phyloP scores from a whole-genome alignment of 257 asterid species.

The Verbascum thapsus region DNA sequence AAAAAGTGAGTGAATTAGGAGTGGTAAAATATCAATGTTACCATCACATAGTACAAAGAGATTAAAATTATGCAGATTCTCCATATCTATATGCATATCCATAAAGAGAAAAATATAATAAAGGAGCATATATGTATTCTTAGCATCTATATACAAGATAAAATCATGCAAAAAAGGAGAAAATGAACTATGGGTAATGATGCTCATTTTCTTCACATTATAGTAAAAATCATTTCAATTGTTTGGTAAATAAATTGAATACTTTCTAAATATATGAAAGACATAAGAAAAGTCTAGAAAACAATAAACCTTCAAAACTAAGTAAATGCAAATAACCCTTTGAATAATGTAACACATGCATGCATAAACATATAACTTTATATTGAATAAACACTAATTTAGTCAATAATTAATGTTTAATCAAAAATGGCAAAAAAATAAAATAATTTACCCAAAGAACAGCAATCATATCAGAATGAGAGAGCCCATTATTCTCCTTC shows the following conservation, averaged over 20 bases:
- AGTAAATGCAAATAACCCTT: slow-evolving; percentile 29
- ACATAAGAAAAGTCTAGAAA: neutral
- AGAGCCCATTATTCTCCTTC: slow-evolving; percentile 54
- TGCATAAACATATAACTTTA: neutral
- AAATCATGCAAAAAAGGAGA: slow-evolving; percentile 7
- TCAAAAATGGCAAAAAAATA: neutral
- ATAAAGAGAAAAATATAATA: slow-evolving; percentile 27
- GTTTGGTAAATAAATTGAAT: no score
- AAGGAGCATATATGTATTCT: slow-evolving; percentile 28
- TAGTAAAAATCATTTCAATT: no score
- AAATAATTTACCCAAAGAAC: slow-evolving; percentile 75
- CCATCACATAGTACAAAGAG: slow-evolving; percentile 34
- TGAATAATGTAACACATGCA: slow-evolving; percentile 30
- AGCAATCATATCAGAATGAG: slow-evolving; percentile 73
- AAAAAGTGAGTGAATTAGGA: neutral
- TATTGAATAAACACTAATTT: neutral
- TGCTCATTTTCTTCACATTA: no score
- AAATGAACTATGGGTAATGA: neutral
- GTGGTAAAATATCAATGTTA: slow-evolving; percentile 27
- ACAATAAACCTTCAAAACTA: slow-evolving; percentile 1
- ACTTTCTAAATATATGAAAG: no score
- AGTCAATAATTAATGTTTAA: neutral
- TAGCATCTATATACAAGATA: slow-evolving; percentile 24
- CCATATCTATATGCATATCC: slow-evolving; percentile 33
- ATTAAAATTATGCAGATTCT: slow-evolving; percentile 54